Base-by-base conservation (phyloP, 768 basidiomycete genomes). In the Pleurotus salmoneostramineus region DNA sequence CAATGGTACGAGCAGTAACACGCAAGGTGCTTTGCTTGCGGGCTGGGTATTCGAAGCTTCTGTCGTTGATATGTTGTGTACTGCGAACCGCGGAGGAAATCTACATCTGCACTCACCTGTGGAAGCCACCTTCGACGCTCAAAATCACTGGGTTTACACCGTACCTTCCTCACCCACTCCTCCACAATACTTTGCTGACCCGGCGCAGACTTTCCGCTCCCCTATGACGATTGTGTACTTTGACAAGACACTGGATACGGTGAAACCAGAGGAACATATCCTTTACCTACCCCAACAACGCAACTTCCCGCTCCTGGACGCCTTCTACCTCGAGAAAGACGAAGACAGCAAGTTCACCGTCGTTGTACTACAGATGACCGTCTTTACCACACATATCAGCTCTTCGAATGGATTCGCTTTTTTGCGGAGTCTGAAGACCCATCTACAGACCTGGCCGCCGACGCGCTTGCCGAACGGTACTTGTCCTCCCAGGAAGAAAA, bases 261-360 rank as follows among this genome's bases (percentile, higher is more conserved):
- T 50, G n/a, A 31, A 27, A 31, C 32, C 32, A 31, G 48, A 50
- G 14, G 48, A 50, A 10, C 17, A 15, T n/a, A 50, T 21, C 7
- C 48, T 50, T 21, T 50, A 31, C 6, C 27, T 50, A 11, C 48
- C 48, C 14, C 14, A n/a, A 12, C 47, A 49, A 27, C 12, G 21
- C 47, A 49, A 49, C 31, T 49, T 49, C 47, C 47, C 46, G 33
- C 50, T 51, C 36, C 33, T 51, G 34, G 50, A 51, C 33, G 33
- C 50, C 7, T 51, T 51, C 50, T 35, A 35, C 36, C 27, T 51
- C n/a, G 10, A 27, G 27, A 15, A 11, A 11, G 6, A 37, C 17
- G 12, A 35, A 27, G 14, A 33, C 15, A 15, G 21, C 21, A 1
- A 51, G 34, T 12, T 51, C 35, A 51, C 50, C 6, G 14, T 51